phyloP scores from a whole-genome alignment of 495 filamentous ascomycete species.

The Penicillium salamii region DNA sequence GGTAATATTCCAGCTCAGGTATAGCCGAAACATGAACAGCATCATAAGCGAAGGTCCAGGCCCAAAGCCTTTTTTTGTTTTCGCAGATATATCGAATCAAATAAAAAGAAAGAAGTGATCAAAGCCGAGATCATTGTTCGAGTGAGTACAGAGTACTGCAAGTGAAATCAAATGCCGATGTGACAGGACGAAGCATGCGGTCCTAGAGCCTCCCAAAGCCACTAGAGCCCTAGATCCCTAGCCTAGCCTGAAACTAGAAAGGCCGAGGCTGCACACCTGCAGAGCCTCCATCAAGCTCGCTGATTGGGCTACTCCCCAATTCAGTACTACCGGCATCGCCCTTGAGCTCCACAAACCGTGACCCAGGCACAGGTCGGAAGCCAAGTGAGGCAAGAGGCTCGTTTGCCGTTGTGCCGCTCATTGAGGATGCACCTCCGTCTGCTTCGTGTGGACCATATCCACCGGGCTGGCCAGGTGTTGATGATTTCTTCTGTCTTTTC shows the following conservation, averaged over 20 bases:
- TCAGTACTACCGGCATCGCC: conserved; percentile 6
- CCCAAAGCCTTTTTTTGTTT: too few relatives aligned
- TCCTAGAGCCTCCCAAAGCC: too few relatives aligned
- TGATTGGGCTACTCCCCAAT: conserved; percentile 11
- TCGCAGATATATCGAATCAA: too few relatives aligned
- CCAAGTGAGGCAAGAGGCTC: not conserved
- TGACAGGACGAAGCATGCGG: too few relatives aligned
- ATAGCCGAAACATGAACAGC: too few relatives aligned
- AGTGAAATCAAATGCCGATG: too few relatives aligned
- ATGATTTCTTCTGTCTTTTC: conserved; percentile 3
- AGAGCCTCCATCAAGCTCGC: conserved; percentile 6
- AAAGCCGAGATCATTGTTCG: too few relatives aligned
- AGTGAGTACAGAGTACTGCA: too few relatives aligned
- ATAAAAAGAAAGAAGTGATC: too few relatives aligned
- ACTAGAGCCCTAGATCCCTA: too few relatives aligned
- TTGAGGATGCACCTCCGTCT: not conserved
- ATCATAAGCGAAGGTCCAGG: too few relatives aligned
- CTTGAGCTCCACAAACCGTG: conserved; percentile 7
- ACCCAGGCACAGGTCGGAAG: conserved; percentile 13
- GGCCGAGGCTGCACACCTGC: not conserved
- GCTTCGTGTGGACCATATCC: conserved; percentile 4
- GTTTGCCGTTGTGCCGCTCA: not conserved
- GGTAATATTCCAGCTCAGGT: too few relatives aligned
- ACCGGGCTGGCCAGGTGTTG: not conserved
- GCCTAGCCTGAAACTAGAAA: not conserved